Evolutionary conservation across 1,139 yeast species (phyloP).

Genomic region (Saccharomyces hybrid): DNA sequence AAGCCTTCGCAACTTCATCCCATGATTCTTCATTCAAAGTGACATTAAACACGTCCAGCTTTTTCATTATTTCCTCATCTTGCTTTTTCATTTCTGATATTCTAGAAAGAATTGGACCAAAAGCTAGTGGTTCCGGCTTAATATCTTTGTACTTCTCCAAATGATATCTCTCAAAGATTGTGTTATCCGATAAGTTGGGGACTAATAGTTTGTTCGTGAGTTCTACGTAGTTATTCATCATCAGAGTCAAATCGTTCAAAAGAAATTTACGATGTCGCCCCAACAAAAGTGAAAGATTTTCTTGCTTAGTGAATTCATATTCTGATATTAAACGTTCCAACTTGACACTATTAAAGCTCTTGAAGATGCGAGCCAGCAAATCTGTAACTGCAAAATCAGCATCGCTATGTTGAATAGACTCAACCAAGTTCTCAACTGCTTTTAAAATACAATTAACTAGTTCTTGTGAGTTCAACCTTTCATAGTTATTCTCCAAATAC

Average conservation of each 20-base stretch:
- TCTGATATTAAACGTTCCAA: conserved; percentile 61
- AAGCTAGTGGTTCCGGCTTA: not conserved
- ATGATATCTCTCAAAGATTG: conserved; percentile 2
- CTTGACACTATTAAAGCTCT: conserved; percentile 41
- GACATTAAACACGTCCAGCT: conserved; percentile 19
- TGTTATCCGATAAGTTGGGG: not conserved
- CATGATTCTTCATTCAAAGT: conserved; percentile 22
- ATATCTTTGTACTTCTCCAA: not conserved
- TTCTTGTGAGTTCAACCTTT: conserved; percentile 16
- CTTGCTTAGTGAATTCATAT: conserved; percentile 43
- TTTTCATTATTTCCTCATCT: conserved; percentile 25
- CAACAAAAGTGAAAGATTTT: conserved; percentile 40
- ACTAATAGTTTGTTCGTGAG: not conserved
- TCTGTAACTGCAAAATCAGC: conserved; percentile 51
- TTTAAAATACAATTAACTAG: conserved; percentile 33
- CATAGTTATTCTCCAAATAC: conserved; percentile 24
- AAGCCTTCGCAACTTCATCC: conserved; percentile 23
- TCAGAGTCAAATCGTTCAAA: conserved; percentile 12
- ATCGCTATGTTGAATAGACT: conserved; percentile 52
- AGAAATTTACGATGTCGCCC: conserved; percentile 28
- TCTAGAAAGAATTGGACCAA: conserved; percentile 13
- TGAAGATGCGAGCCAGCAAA: conserved; percentile 43
- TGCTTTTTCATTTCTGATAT: conserved; percentile 26
- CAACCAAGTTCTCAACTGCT: conserved; percentile 47
- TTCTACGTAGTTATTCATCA: conserved; percentile 2